phyloP scores from a whole-genome alignment of 2,329 filamentous ascomycete genomes.

The Fusarium secorum region DNA sequence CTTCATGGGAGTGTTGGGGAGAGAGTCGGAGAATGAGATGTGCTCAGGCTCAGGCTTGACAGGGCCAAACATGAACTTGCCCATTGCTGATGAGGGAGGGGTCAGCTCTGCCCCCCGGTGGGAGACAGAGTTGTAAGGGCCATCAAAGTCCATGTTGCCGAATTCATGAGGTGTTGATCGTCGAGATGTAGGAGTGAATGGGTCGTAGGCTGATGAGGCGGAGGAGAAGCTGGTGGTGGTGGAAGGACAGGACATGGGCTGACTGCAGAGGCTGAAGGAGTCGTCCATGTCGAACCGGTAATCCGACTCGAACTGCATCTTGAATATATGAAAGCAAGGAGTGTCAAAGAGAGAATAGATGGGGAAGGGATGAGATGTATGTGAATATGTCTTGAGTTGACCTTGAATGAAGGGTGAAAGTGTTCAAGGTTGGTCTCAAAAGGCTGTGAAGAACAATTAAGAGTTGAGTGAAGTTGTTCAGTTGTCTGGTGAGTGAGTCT shows the following conservation, averaged over 20 bases:
- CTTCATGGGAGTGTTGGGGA: conserved; percentile 51
- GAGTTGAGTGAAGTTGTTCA: conserved; percentile 11
- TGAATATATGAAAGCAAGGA: conserved; percentile 27
- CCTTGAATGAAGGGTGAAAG: conserved; percentile 27
- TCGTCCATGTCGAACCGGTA: conserved; percentile 53
- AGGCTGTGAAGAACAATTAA: conserved; percentile 27
- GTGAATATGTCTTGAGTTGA: conserved; percentile 25
- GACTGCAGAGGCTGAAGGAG: conserved; percentile 49
- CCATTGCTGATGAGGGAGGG: conserved; percentile 46
- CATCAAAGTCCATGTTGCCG: conserved; percentile 50
- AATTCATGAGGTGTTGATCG: conserved; percentile 54
- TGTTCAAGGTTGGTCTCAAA: conserved; percentile 27
- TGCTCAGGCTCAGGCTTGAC: conserved; percentile 49
- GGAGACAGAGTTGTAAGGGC: conserved; percentile 39
- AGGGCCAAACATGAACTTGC: conserved; percentile 47
- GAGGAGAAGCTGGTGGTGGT: conserved; percentile 51
- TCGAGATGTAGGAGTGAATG: conserved; percentile 55
- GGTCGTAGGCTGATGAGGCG: conserved; percentile 52
- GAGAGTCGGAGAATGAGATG: conserved; percentile 43
- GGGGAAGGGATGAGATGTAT: conserved; percentile 3
- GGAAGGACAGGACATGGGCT: conserved; percentile 49
- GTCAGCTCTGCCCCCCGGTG: conserved; percentile 47
- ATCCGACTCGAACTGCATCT: conserved; percentile 51
- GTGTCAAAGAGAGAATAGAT: conserved; percentile 8
- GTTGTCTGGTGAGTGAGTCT: conserved; percentile 41